Percentiles rank a stretch among this genome's conserved stretches.
Evolutionary conservation across 1,284 basidiomycete genomes (phyloP).

Genomic region (Puccinia hordei): DNA sequence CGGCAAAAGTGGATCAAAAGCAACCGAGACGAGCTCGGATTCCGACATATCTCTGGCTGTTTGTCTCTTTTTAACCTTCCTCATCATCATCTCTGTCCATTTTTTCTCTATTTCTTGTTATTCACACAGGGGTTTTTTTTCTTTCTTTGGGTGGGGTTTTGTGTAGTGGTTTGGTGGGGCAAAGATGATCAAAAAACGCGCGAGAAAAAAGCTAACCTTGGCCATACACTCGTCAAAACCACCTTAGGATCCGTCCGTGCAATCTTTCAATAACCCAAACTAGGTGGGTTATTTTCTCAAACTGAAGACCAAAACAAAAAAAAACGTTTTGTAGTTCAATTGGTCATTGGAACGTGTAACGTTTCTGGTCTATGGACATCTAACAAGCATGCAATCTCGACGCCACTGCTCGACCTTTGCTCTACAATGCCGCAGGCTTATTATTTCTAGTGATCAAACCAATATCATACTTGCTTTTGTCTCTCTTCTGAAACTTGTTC

Average conservation of each 20-base stretch:
- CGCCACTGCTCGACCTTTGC: too few relatives aligned
- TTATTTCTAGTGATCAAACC: background rate
- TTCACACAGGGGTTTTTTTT: background rate
- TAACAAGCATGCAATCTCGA: too few relatives aligned
- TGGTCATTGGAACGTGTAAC: background rate
- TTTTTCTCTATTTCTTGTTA: background rate
- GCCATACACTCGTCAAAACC: conserved; percentile 32
- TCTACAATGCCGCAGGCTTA: too few relatives aligned
- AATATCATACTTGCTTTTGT: background rate
- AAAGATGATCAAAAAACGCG: background rate
- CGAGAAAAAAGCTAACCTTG: background rate
- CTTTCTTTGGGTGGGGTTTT: background rate
- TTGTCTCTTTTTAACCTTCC: background rate
- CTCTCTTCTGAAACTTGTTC: background rate
- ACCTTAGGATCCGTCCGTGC: conserved; percentile 42
- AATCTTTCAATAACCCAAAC: conserved; percentile 15
- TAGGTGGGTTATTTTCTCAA: background rate
- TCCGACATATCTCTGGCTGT: conserved; percentile 44
- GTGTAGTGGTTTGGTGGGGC: conserved; percentile 46
- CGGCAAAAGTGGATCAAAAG: conserved; percentile 28
- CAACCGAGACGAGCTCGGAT: conserved; percentile 44
- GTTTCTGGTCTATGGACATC: too few relatives aligned
- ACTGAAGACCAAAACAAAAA: background rate
- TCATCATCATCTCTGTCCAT: too few relatives aligned
- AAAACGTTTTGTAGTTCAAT: background rate